These are phyloP conservation scores for Hericium coralloides DNA, from an alignment of 768 basidiomycete species.

Conservation along the genomic window DNA sequence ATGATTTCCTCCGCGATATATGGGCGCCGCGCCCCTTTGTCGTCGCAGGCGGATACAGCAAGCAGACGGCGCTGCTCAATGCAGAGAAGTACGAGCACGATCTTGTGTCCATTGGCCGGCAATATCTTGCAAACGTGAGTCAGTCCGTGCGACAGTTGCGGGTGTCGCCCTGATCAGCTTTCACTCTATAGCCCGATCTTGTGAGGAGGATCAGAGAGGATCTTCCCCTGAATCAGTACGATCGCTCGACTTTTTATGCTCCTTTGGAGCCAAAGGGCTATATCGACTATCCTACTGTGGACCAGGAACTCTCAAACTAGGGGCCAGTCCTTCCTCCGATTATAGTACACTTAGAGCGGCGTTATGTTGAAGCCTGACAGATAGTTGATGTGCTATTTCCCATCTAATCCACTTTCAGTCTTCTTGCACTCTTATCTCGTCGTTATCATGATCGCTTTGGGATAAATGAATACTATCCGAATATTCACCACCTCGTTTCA, in stretches of 20 bases:
- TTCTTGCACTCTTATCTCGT: no score
- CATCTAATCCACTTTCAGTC: no score
- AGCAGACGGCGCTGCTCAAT: constrained; percentile 10
- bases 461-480: no score
- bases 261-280: background rate
- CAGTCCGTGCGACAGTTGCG: no score
- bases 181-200: background rate
- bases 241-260: background rate
- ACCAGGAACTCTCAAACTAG: background rate
- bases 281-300: background rate
- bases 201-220: background rate
- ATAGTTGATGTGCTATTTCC: no score
- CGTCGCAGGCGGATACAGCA: constrained; percentile 17
- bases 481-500: no score
- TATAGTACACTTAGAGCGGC: no score
- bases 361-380: no score
- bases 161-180: background rate
- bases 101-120: background rate
- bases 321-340: no score
- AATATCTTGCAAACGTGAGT: background rate
- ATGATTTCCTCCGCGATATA: constrained; percentile 19
- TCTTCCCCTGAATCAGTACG: background rate
- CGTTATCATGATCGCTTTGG: no score
- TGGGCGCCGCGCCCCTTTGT: constrained; percentile 14
- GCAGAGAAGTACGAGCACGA: constrained; percentile 6